Evolutionary conservation across 2,329 filamentous ascomycete species (phyloP).

Genomic region (Cladophialophora chaetospira): DNA sequence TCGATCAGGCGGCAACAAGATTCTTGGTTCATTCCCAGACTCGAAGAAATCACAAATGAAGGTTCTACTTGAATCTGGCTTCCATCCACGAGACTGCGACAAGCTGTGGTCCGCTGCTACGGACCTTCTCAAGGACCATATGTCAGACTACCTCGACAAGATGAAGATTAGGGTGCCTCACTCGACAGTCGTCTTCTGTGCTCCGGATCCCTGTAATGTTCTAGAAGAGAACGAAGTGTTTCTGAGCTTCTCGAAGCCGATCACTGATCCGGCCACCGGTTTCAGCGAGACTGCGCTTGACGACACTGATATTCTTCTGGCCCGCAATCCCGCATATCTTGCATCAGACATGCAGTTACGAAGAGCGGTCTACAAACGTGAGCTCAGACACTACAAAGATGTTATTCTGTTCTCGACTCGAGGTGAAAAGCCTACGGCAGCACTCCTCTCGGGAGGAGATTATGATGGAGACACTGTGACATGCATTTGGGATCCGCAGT

Average conservation of each 20-base stretch:
- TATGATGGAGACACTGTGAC: constrained; percentile 66
- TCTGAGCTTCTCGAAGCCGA: constrained; percentile 54
- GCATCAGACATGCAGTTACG: constrained; percentile 62
- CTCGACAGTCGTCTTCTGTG: constrained; percentile 58
- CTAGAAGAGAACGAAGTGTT: constrained; percentile 59
- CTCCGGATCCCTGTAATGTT: constrained; percentile 57
- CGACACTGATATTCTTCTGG: constrained; percentile 56
- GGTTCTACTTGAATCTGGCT: constrained; percentile 49
- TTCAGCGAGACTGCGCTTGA: constrained; percentile 50
- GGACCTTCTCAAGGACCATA: constrained; percentile 42
- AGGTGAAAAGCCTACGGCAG: constrained; percentile 57
- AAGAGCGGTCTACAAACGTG: constrained; percentile 50
- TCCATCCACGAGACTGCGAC: constrained; percentile 45
- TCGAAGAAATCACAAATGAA: constrained; percentile 41
- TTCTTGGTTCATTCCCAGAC: constrained; percentile 41
- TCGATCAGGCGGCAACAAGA: not conserved
- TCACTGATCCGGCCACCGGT: constrained; percentile 39
- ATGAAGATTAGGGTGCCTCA: constrained; percentile 52
- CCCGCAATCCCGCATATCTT: constrained; percentile 59
- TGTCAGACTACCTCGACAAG: constrained; percentile 48
- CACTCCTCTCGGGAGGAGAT: constrained; percentile 65
- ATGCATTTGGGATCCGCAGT: constrained; percentile 60
- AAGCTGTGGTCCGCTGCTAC: constrained; percentile 38
- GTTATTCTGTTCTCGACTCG: constrained; percentile 59
- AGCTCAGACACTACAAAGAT: constrained; percentile 58